Evolutionary conservation across 495 filamentous ascomycete species (phyloP), one percentile per base, ranked within the genome.

Genomic region (Bryoglossum gracile): DNA sequence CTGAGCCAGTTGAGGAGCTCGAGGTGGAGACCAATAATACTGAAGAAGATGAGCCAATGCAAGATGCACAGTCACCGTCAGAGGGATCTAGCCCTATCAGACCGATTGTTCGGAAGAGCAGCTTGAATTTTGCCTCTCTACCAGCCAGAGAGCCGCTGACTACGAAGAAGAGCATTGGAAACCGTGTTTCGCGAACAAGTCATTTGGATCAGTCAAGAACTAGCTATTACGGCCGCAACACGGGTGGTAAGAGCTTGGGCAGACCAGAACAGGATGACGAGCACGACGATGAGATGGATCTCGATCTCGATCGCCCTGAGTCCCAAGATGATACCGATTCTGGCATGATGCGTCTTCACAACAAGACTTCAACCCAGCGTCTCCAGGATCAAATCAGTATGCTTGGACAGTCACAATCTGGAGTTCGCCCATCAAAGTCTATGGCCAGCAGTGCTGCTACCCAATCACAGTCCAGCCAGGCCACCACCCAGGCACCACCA

Each of bases 361-460:
- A 78, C 66, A 94, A 92, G 59, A 90, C 87, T 5, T 90, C 89
- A 3, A 96, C 92, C 2, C 89, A 96, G 61, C 74, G 84, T 8
- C 72, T 98, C 14, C 86, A 94, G 49, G 94, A 97, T 50, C 85
- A 87, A 56, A 95, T 98, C 56, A 91, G 82, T 59, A 88, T 91
- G 80, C 76, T 98, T 16, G 89, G 89, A 18, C 86, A 96, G 62
- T 73, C 79, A 1, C 85, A 89, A 57, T 70, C 83, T 3, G 65
- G 54, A 38, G 63, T 58, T 36, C 71, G 82, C 24, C 72, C 78
- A 2, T 86, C 82, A 3, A 91, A 90, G 58, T 83, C 82, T 9
- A 81, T 88, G 22, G 56, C 54, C 26, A 70, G 73, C 33, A 65
- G 76, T 8, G 41, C 64, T 2, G 84, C 35, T 22, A 24, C 36